phyloP scores from a whole-genome alignment of 2,329 filamentous ascomycete genomes.

The Claviceps humidiphila region DNA sequence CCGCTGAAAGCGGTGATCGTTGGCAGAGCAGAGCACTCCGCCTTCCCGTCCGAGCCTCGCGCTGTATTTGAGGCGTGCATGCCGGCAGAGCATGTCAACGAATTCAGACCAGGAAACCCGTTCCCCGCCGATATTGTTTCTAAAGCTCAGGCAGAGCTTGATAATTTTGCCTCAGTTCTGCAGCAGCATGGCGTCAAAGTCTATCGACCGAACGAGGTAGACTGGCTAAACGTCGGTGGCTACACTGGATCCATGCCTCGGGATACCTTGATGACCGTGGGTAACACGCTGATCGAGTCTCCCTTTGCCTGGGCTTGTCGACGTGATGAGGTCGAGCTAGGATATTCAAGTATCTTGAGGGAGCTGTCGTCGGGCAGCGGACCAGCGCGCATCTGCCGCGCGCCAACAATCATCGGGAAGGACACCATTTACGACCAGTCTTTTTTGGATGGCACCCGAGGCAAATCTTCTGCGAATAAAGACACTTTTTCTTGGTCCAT shows the following conservation, averaged over 20 bases:
- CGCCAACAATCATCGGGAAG: conserved; percentile 6
- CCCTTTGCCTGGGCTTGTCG: conserved; percentile 18
- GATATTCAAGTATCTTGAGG: conserved; percentile 5
- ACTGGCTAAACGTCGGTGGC: conserved; percentile 14
- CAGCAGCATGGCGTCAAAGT: conserved; percentile 12
- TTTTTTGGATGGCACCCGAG: neutral
- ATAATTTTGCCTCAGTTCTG: conserved; percentile 13
- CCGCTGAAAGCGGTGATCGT: conserved; percentile 15
- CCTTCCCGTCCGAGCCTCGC: conserved; percentile 12
- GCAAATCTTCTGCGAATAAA: neutral
- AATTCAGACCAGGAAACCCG: conserved; percentile 11
- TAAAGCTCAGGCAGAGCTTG: conserved; percentile 13
- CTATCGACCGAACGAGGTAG: conserved; percentile 11
- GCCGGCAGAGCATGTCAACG: conserved; percentile 3
- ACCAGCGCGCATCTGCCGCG: conserved; percentile 6
- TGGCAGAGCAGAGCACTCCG: conserved; percentile 13
- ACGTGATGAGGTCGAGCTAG: conserved; percentile 12
- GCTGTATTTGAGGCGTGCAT: conserved; percentile 13
- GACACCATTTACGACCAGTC: conserved; percentile 12
- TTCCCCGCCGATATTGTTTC: conserved; percentile 12
- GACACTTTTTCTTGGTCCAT: conserved; percentile 13
- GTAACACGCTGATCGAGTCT: conserved; percentile 18
- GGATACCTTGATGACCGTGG: conserved; percentile 19
- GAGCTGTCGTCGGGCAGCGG: conserved; percentile 1
- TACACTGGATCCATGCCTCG: conserved; percentile 22